Percentiles rank a stretch among this genome's conserved stretches.
phyloP scores from a whole-genome alignment of 2,329 filamentous ascomycete species.

The Exophiala aquamarina region DNA sequence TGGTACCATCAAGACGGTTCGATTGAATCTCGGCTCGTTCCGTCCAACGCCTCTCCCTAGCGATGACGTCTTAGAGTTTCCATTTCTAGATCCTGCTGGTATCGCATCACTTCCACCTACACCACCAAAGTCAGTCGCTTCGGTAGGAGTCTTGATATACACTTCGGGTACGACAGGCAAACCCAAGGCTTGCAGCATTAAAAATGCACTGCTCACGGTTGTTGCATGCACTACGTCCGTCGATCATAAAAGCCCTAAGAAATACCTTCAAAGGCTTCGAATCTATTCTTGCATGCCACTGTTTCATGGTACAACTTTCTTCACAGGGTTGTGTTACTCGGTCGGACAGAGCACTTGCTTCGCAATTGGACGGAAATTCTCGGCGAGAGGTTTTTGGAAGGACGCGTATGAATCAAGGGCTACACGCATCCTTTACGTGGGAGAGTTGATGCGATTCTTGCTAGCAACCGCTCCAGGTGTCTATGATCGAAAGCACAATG shows the following conservation, averaged over 20 bases:
- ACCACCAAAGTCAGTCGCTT: conserved; percentile 30
- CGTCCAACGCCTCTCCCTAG: conserved; percentile 31
- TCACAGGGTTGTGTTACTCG: conserved; percentile 43
- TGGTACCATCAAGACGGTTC: conserved; percentile 25
- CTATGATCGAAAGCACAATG: conserved; percentile 46
- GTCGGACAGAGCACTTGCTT: conserved; percentile 43
- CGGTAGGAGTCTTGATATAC: conserved; percentile 44
- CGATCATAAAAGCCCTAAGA: conserved; percentile 39
- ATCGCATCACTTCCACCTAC: conserved; percentile 12
- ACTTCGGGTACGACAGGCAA: conserved; percentile 46
- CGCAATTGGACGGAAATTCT: conserved; percentile 40
- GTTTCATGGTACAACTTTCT: conserved; percentile 51
- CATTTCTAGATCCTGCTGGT: conserved; percentile 14
- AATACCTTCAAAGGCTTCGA: conserved; percentile 44
- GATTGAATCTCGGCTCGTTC: conserved; percentile 22
- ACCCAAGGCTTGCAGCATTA: conserved; percentile 29
- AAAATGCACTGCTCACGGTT: conserved; percentile 35
- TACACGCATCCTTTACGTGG: conserved; percentile 59
- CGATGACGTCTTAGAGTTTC: conserved; percentile 18
- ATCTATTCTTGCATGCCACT: conserved; percentile 50
- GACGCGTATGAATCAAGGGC: conserved; percentile 37
- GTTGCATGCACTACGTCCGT: conserved; percentile 31
- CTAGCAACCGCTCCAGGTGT: conserved; percentile 42
- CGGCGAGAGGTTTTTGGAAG: conserved; percentile 24
- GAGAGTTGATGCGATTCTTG: conserved; percentile 51